These are phyloP conservation scores for Talaromyces ruber DNA, from an alignment of 495 filamentous ascomycete species.

Conservation along the genomic window DNA sequence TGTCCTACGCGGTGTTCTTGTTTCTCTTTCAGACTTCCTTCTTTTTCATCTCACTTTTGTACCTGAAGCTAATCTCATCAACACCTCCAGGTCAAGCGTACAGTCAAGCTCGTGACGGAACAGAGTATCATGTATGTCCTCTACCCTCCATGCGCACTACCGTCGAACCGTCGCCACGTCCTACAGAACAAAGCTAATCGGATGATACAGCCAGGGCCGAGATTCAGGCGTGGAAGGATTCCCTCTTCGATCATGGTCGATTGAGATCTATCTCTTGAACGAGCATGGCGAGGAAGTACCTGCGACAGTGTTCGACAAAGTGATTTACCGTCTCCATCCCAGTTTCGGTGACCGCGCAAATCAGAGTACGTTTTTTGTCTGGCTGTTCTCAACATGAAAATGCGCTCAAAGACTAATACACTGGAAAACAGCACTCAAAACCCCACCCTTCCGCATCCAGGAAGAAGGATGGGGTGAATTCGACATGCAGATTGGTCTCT, in stretches of 20 bases:
- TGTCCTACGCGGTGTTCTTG: background rate
- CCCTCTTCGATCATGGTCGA: slow-evolving; percentile 71
- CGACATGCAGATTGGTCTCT: slow-evolving; percentile 81
- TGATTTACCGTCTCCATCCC: slow-evolving; percentile 83
- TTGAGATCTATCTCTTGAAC: slow-evolving; percentile 52
- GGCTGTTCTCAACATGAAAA: no score
- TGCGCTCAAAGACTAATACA: background rate
- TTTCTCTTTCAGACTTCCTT: background rate
- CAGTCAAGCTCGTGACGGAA: slow-evolving; percentile 84
- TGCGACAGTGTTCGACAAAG: slow-evolving; percentile 83
- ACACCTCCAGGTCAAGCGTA: slow-evolving; percentile 63
- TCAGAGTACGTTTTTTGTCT: slow-evolving; percentile 64
- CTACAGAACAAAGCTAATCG: background rate
- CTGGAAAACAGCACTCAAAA: slow-evolving; percentile 55
- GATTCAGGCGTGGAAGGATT: slow-evolving; percentile 74
- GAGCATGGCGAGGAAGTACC: slow-evolving; percentile 58
- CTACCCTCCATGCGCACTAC: slow-evolving; percentile 7
- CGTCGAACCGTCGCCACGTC: background rate
- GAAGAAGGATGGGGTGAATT: slow-evolving; percentile 99
- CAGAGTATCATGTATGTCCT: slow-evolving; percentile 74
- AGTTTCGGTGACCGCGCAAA: slow-evolving; percentile 71
- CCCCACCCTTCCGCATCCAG: slow-evolving; percentile 77
- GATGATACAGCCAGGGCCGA: slow-evolving; percentile 42
- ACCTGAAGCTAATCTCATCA: background rate
- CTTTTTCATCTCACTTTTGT: background rate